These are phyloP conservation scores for Xerocomus spinulosus DNA, from an alignment of 768 basidiomycete genomes.

Conservation along the genomic window DNA sequence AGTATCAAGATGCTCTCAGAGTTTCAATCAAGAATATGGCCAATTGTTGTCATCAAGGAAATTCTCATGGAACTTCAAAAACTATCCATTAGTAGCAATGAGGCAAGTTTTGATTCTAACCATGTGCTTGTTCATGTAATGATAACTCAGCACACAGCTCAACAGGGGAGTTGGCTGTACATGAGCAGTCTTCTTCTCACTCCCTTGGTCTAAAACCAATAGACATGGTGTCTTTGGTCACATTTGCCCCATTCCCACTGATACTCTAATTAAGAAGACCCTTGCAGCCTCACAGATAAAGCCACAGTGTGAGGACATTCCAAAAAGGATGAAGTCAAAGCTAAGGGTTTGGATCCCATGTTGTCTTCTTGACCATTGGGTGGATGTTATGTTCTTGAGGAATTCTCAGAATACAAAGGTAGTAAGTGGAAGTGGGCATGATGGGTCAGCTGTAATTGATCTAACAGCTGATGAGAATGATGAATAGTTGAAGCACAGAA, in stretches of 20 bases:
- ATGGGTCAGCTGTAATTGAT: too few species aligned
- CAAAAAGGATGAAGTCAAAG: background rate
- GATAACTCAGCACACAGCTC: too few species aligned
- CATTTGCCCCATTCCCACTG: background rate
- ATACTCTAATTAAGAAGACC: background rate
- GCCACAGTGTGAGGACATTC: background rate
- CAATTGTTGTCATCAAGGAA: background rate
- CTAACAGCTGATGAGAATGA: too few species aligned
- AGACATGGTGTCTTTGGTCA: background rate
- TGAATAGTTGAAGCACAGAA: too few species aligned
- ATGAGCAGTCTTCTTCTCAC: background rate
- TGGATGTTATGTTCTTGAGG: background rate
- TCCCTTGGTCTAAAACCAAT: background rate
- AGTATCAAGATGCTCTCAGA: background rate
- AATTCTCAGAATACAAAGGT: too few species aligned
- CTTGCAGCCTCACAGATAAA: background rate
- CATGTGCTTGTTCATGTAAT: too few species aligned
- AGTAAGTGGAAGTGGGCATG: too few species aligned
- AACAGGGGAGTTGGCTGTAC: too few species aligned
- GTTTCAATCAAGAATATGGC: background rate
- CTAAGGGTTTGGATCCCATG: background rate
- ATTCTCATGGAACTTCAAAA: background rate
- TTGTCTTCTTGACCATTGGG: background rate
- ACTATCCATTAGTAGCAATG: background rate
- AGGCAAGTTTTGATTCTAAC: too few species aligned